Percentiles rank a stretch among this genome's conserved stretches.
These are phyloP conservation scores for Fusarium veterinarium DNA, from an alignment of 2,329 filamentous ascomycete genomes.

Conservation along the genomic window DNA sequence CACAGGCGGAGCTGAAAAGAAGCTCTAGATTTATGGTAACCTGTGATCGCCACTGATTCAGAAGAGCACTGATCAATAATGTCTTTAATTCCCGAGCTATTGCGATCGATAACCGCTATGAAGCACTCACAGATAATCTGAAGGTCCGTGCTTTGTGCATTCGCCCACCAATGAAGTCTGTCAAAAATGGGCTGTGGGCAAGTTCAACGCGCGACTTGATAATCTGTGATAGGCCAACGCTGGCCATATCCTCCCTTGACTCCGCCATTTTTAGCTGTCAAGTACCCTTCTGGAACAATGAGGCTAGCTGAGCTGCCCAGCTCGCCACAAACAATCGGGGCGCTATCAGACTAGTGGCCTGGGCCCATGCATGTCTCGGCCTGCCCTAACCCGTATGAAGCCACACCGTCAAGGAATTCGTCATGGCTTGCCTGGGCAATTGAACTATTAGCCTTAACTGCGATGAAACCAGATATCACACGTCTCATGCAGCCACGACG, in stretches of 20 bases:
- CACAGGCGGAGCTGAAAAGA: not conserved
- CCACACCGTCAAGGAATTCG: not conserved
- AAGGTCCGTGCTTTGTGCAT: not conserved
- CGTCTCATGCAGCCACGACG: not conserved
- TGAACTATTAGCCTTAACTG: not conserved
- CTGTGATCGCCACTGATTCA: not conserved
- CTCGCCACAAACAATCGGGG: not conserved
- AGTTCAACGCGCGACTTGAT: rapidly evolving
- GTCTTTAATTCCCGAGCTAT: not conserved
- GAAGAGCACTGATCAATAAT: not conserved
- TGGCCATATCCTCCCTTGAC: rapidly evolving
- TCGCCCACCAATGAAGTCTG: not conserved
- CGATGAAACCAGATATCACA: not conserved
- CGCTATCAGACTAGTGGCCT: not conserved
- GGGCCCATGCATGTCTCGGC: not conserved
- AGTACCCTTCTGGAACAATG: rapidly evolving
- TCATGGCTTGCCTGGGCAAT: not conserved
- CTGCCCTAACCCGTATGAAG: not conserved
- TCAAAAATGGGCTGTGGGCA: rapidly evolving
- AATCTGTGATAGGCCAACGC: rapidly evolving
- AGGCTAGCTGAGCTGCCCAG: not conserved
- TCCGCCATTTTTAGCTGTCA: rapidly evolving
- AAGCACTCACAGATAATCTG: not conserved
- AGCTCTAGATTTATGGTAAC: not conserved
- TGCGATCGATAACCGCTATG: not conserved